Evolutionary conservation across 2,329 filamentous ascomycete species (phyloP), one percentile per base, ranked within the genome.

Genomic region (Phaeosphaeriaceae sp.): DNA sequence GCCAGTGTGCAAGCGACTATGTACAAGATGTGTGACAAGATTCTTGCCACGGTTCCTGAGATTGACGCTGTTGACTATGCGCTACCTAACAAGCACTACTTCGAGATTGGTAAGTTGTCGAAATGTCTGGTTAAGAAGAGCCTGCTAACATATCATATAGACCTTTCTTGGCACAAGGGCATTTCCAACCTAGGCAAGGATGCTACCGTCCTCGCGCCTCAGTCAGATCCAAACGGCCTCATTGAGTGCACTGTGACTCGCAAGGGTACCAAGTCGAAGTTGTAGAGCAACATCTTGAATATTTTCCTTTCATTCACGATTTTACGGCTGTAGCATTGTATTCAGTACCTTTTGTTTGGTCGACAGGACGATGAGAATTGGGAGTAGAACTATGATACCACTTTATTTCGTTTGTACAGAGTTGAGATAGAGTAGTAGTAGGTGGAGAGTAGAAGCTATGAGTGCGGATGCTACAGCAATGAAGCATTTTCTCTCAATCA

Each of bases 1-100:
- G 91, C 95, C 48, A 96, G 92, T 70, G 95, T 99, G 22, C 95
- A 99, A 82, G 89, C 89, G 70, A 98, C 94, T 60, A 98, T 99
- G 95, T 99, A 97, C 84, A 96, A 97, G 84, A 99, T 99, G 94
- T 89, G 87, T 70, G 90, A 94, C 78, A 83, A 89, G 77, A 97
- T 99, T 67, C 83, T 99, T 53, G 89, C 86, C 9, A 87, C 84
- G 21, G 91, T 89, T 22, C 90, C 92, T 15, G 83, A 89, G 63
- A 86, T 93, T 21, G 86, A 89, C 46, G 83, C 85, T 21, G 91
- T 95, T 44, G 86, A 90, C 69, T 98, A 97, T 76, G 84, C 89
- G 9, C 84, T 99, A 72, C 95, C 95, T 11, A 99, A 99, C 84
- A 98, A 97, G 83, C 95, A 99, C 81, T 98, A 97, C 82, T 98